phyloP scores from a whole-genome alignment of 257 asterid genomes.

The Lavandula angustifolia region DNA sequence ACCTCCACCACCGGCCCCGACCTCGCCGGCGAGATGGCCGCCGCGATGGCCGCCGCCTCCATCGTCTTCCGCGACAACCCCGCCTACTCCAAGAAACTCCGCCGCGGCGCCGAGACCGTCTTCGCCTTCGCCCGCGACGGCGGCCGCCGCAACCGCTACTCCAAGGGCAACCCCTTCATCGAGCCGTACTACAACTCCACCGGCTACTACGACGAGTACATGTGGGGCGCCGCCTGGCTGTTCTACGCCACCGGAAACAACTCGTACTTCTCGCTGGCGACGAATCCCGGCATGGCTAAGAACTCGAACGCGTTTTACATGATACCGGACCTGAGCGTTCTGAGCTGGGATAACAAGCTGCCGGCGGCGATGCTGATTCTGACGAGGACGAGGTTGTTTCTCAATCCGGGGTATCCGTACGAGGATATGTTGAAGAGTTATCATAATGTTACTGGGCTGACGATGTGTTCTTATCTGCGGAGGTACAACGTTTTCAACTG shows the following conservation, averaged over 20 bases:
- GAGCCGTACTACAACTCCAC: slow-evolving; percentile 80
- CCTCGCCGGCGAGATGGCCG: slow-evolving; percentile 82
- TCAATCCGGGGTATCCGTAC: slow-evolving; percentile 87
- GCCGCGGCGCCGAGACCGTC: slow-evolving; percentile 54
- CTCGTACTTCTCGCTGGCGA: slow-evolving; percentile 56
- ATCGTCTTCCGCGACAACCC: slow-evolving; percentile 66
- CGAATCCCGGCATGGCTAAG: slow-evolving; percentile 41
- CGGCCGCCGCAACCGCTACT: slow-evolving; percentile 44
- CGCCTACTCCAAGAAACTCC: slow-evolving; percentile 54
- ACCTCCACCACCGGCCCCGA: slow-evolving; percentile 59
- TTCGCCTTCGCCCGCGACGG: slow-evolving; percentile 59
- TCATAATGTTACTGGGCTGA: slow-evolving; percentile 66
- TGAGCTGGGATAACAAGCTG: slow-evolving; percentile 88
- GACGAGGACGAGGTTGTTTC: slow-evolving; percentile 61
- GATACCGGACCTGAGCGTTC: slow-evolving; percentile 62
- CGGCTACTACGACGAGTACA: slow-evolving; percentile 65
- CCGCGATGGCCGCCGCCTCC: slow-evolving; percentile 85
- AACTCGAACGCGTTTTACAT: slow-evolving; percentile 44
- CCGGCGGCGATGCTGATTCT: slow-evolving; percentile 85
- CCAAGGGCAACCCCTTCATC: slow-evolving; percentile 52
- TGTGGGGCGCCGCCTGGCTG: slow-evolving; percentile 89
- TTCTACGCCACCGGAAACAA: slow-evolving; percentile 80
- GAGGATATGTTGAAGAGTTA: slow-evolving; percentile 72
- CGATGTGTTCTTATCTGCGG: slow-evolving; percentile 78
- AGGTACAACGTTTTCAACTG: slow-evolving; percentile 68